phyloP scores from a whole-genome alignment of 1,284 basidiomycete species.

The Puccinia novopanici region DNA sequence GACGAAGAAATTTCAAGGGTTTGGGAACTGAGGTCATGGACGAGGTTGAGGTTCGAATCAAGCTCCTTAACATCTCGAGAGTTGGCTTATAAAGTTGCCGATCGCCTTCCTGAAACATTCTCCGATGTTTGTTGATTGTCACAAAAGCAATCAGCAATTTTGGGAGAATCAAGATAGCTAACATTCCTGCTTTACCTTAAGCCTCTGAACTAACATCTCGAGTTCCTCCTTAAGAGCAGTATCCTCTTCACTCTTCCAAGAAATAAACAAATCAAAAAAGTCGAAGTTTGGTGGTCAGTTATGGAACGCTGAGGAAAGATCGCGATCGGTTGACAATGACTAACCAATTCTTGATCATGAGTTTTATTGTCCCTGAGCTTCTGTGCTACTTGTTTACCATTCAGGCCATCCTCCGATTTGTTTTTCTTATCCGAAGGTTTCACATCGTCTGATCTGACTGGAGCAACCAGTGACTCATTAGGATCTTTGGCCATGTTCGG shows the following conservation, averaged over 20 bases:
- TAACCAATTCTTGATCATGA: slow-evolving; percentile 47
- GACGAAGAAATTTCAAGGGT: slow-evolving; percentile 96
- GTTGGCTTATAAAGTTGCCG: slow-evolving; percentile 82
- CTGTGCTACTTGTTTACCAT: slow-evolving; percentile 43
- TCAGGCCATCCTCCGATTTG: slow-evolving; percentile 26
- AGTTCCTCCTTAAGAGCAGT: slow-evolving; percentile 89
- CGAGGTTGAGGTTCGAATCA: slow-evolving; percentile 94
- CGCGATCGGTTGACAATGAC: not conserved
- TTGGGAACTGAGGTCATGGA: slow-evolving; percentile 99
- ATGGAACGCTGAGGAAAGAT: not conserved
- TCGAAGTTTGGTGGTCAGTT: not conserved
- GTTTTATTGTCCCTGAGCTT: slow-evolving; percentile 45
- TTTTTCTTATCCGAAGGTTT: slow-evolving; percentile 27
- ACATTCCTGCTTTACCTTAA: slow-evolving; percentile 68
- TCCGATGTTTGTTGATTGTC: slow-evolving; percentile 24
- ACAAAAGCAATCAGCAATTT: slow-evolving; percentile 7
- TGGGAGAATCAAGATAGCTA: not conserved
- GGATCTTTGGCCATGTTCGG: slow-evolving; percentile 34
- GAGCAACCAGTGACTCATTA: slow-evolving; percentile 24
- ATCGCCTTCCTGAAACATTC: slow-evolving; percentile 74
- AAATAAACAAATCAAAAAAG: not conserved
- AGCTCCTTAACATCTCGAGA: slow-evolving; percentile 86
- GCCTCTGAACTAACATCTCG: slow-evolving; percentile 93
- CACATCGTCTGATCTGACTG: slow-evolving; percentile 28
- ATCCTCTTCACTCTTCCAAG: slow-evolving; percentile 73